A percentile compares a stretch with the other conserved stretches of the same genome.
Evolutionary conservation across 1,284 basidiomycete species (phyloP).

Genomic region (Crepidotus sp.): DNA sequence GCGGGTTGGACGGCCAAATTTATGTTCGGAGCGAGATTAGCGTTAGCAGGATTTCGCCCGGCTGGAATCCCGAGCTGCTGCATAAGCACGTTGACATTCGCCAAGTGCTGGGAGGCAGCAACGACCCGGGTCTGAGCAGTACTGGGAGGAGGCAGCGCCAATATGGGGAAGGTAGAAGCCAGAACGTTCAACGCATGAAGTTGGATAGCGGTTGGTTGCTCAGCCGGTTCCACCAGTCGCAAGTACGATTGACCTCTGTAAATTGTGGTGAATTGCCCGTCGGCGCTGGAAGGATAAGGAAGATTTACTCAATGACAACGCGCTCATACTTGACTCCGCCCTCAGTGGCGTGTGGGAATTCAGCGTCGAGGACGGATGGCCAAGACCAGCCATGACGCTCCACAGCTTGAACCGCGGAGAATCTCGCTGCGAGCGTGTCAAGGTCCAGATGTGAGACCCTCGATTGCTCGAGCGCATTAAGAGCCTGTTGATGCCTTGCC

Average conservation of each 20-base stretch:
- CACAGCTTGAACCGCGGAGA: constrained; percentile 25
- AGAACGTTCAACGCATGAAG: constrained; percentile 60
- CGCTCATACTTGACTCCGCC: constrained; percentile 55
- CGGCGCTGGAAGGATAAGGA: neutral
- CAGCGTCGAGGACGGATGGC: constrained; percentile 54
- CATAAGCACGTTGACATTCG: constrained; percentile 45
- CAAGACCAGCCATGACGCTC: constrained; percentile 48
- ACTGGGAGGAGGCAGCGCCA: constrained; percentile 27
- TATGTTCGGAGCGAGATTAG: constrained; percentile 24
- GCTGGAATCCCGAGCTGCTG: constrained; percentile 54
- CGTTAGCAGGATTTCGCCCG: constrained; percentile 32
- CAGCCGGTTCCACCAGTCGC: constrained; percentile 38
- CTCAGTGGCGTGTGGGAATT: constrained; percentile 34
- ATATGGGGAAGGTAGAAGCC: constrained; percentile 56
- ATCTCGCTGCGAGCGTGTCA: constrained; percentile 20
- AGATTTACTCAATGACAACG: constrained; percentile 50
- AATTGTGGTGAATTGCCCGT: constrained; percentile 13
- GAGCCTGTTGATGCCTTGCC: constrained; percentile 40
- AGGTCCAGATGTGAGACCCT: constrained; percentile 19
- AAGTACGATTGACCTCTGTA: constrained; percentile 55
- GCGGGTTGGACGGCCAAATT: constrained; percentile 26
- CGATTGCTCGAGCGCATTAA: constrained; percentile 31
- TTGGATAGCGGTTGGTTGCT: constrained; percentile 51
- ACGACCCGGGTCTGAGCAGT: constrained; percentile 20
- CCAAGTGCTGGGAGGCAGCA: constrained; percentile 23